Evolutionary conservation across 306 rosid species (phyloP).

Genomic region (Spatholobus suberectus): DNA sequence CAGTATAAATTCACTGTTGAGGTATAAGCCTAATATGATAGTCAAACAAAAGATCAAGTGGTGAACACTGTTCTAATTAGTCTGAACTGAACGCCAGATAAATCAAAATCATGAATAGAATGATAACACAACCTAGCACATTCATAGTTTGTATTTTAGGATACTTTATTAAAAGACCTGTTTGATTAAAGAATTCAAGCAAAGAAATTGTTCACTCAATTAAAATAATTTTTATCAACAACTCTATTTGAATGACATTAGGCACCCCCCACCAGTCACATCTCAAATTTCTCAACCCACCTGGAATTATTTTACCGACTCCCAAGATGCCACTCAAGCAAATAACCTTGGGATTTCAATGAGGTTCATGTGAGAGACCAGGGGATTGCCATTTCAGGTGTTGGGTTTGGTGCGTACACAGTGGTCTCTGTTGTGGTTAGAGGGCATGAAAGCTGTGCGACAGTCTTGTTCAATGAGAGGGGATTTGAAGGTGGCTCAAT

Average conservation of each 20-base stretch:
- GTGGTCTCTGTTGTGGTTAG: neutral
- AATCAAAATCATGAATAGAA: neutral
- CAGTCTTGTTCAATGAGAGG: neutral
- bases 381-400: neutral
- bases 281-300: neutral
- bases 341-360: neutral
- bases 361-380: neutral
- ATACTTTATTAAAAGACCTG: neutral
- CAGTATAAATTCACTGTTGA: neutral
- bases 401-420: no score
- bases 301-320: neutral
- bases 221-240: neutral
- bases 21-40: neutral
- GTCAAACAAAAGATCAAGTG: neutral
- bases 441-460: neutral
- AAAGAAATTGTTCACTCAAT: neutral
- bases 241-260: neutral
- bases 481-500: neutral
- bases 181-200: neutral
- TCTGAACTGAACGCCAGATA: neutral
- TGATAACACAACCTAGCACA: neutral
- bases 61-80: neutral
- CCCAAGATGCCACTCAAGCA: neutral
- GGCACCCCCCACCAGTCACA: neutral
- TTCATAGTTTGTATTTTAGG: neutral